These are phyloP conservation scores for Xerophyta viscosa DNA, from an alignment of 106 monocot species.

Conservation along the genomic window DNA sequence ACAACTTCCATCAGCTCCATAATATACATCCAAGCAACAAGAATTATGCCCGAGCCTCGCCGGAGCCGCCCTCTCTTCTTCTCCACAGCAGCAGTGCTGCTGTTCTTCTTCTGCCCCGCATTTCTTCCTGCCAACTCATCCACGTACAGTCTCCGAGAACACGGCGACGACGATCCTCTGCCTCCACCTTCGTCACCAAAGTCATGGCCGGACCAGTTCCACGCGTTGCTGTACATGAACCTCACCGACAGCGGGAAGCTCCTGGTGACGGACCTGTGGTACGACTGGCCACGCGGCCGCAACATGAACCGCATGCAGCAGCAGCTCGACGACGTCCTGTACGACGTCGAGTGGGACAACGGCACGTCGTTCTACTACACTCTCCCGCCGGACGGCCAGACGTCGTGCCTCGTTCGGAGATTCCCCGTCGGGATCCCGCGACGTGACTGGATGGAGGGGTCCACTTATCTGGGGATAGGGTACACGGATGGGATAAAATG, in stretches of 20 bases:
- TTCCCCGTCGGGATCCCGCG: slow-evolving; percentile 36
- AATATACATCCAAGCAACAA: too few species aligned
- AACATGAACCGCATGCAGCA: slow-evolving; percentile 44
- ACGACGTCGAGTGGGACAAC: slow-evolving; percentile 67
- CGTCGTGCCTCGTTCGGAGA: slow-evolving; percentile 9
- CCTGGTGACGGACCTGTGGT: slow-evolving; percentile 39
- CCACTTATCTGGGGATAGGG: slow-evolving; percentile 33
- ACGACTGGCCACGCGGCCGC: slow-evolving; percentile 52
- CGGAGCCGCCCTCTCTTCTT: too few species aligned
- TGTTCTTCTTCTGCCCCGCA: too few species aligned
- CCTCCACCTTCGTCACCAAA: slow-evolving; percentile 13
- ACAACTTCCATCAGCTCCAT: too few species aligned
- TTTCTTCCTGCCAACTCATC: too few species aligned
- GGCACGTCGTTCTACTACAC: slow-evolving; percentile 61
- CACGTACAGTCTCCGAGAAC: too few species aligned
- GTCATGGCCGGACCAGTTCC: slow-evolving; percentile 56
- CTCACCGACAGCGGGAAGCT: slow-evolving; percentile 19
- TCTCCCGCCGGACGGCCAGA: not conserved
- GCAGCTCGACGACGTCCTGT: slow-evolving; percentile 34
- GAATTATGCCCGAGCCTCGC: too few species aligned
- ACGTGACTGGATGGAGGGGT: slow-evolving; percentile 29
- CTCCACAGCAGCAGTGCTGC: too few species aligned
- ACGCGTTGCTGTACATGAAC: slow-evolving; percentile 38
- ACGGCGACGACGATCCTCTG: too few species aligned
- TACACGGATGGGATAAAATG: slow-evolving; percentile 39